Conservation (phyloP, 768 basidiomycete species). For the Coprinopsis strossmayeri region DNA sequence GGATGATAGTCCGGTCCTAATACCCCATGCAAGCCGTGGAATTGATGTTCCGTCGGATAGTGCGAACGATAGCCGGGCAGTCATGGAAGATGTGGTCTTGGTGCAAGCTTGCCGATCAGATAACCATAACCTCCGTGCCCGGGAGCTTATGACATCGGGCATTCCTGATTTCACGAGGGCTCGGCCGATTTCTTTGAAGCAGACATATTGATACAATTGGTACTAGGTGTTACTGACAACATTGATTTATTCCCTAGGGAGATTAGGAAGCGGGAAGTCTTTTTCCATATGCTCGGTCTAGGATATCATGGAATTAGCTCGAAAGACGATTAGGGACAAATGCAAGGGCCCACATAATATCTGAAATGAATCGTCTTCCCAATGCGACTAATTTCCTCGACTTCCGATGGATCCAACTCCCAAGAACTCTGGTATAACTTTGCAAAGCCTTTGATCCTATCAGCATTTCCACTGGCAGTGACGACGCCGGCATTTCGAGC, state of each 20-base stretch:
- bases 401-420: slow-evolving; percentile 21
- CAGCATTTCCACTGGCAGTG: slow-evolving; percentile 24
- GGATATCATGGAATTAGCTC: not conserved
- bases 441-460: slow-evolving; percentile 24
- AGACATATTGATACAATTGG: no score
- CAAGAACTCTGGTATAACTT: slow-evolving; percentile 23
- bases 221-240: no score
- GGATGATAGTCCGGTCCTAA: no score
- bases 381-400: slow-evolving; percentile 28
- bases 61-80: no score
- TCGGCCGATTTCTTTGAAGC: no score
- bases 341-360: slow-evolving; percentile 19
- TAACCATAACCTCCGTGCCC: no score
- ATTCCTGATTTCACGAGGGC: no score
- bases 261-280: slow-evolving; percentile 26
- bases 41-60: no score
- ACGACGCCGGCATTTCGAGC: slow-evolving; percentile 26
- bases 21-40: no score
- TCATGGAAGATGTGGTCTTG: no score
- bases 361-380: slow-evolving; percentile 30
- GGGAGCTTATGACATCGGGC: no score
- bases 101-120: no score
- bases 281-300: slow-evolving; percentile 30
- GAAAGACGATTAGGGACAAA: not conserved
- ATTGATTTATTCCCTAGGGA: slow-evolving; percentile 16